Evolutionary conservation across 306 rosid genomes (phyloP).

Genomic region (Pyrus bretschneideri): DNA sequence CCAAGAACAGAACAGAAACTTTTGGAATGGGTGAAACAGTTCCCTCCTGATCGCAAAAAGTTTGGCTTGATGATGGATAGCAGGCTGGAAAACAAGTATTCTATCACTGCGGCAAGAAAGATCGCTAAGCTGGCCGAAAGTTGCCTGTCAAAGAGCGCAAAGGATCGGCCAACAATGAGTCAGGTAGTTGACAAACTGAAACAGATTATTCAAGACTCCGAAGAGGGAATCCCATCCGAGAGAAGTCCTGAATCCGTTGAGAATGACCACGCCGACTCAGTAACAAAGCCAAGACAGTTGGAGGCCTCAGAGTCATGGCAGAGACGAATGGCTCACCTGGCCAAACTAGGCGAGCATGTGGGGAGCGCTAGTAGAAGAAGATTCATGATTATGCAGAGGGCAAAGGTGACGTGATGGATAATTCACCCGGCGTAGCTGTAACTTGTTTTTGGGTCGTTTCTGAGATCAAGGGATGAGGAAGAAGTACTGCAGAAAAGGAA

Average conservation of each 20-base stretch:
- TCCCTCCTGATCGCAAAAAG: slow-evolving; percentile 49
- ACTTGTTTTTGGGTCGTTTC: background rate
- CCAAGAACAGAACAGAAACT: slow-evolving; percentile 68
- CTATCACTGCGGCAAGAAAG: slow-evolving; percentile 34
- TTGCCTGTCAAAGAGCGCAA: slow-evolving; percentile 59
- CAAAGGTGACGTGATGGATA: slow-evolving; percentile 29
- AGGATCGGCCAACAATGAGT: slow-evolving; percentile 67
- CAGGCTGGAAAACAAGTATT: slow-evolving; percentile 48
- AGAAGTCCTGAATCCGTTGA: slow-evolving; percentile 21
- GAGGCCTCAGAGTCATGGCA: slow-evolving; percentile 48
- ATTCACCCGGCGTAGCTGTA: background rate
- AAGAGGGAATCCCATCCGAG: slow-evolving; percentile 22
- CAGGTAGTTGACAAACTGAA: slow-evolving; percentile 56
- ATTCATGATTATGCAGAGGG: slow-evolving; percentile 62
- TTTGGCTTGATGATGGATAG: slow-evolving; percentile 58
- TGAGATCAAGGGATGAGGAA: background rate
- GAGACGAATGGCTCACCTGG: slow-evolving; percentile 75
- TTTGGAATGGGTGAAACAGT: slow-evolving; percentile 77
- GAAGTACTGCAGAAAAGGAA: background rate
- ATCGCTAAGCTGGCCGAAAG: slow-evolving; percentile 53
- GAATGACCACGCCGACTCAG: slow-evolving; percentile 22
- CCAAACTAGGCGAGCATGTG: slow-evolving; percentile 70
- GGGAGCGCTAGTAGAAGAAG: slow-evolving; percentile 57
- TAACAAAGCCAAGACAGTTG: slow-evolving; percentile 10
- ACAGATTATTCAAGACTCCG: slow-evolving; percentile 44